Evolutionary conservation across 192 early-diverging fungal genomes (phyloP), one percentile per base, ranked within the genome.

Genomic region (Mortierella antarctica): DNA sequence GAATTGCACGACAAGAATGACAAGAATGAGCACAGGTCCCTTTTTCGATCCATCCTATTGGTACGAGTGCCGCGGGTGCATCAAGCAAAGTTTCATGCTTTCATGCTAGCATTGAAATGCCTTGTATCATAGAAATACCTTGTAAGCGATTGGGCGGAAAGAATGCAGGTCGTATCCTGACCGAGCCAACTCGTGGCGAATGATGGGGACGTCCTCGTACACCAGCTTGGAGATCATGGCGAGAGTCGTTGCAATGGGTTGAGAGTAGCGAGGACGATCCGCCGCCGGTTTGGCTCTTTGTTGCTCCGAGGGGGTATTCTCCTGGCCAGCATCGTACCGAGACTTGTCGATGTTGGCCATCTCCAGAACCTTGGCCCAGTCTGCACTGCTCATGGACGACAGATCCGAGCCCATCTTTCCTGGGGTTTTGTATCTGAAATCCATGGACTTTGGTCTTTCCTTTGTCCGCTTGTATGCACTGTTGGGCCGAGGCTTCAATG

Each of bases 171-270:
- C 86, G 71, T 85, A 89, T 23, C 88, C 88, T 39, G 84, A 78
- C 23, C 65, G 67, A 40, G 82, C 62, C 11, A 89, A 74, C 47
- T 89, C 88, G 62, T 86, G 86, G 20, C 80, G 69, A 40, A 89
- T 87, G 10, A 89, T 72, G 12, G 80, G 74, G 13, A 89, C 75
- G 44, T 89, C 83, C 52, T 89, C 88, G 57, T 89, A 89, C 2
- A 71, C 85, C 0, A 89, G 58, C 49, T 87, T 87, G 15, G 82
- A 79, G 8, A 86, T 83, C n/a, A 87, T 84, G 21, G 84, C 82
- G 15, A 87, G 56, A 5, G 84, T 87, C 21, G 85, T 85, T 6
- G 88, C 88, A 11, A 87, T 74, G 2, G 82, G 67, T 14, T 85
- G 70, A 2, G 84, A 86, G 58, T 89, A 89, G 0, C 74, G 57